A percentile compares a stretch with the other conserved stretches of the same genome.
Conservation (phyloP, 352 stramenopile genomes). For the Globisporangium orthogonon region DNA sequence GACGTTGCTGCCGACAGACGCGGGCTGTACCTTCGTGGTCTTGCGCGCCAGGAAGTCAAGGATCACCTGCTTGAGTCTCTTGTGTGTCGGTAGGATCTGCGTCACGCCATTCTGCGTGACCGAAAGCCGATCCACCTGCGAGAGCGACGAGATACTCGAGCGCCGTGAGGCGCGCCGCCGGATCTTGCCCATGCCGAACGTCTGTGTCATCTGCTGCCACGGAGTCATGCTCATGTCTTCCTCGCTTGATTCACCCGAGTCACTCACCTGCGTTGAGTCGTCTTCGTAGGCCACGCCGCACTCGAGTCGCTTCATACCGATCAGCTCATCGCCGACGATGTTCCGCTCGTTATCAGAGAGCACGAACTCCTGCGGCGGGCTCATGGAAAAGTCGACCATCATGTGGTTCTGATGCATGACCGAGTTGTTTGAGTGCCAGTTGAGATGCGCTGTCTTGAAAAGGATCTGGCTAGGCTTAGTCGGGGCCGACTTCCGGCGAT, state of each 20-base stretch:
- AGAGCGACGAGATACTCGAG: constrained; percentile 60
- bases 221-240: constrained; percentile 75
- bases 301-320: constrained; percentile 66
- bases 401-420: constrained; percentile 14
- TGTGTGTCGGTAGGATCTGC: constrained; percentile 38
- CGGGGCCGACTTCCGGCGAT: neutral
- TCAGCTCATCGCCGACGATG: constrained; percentile 30
- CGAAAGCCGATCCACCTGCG: constrained; percentile 52
- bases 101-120: constrained; percentile 46
- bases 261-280: constrained; percentile 78
- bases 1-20: constrained; percentile 16
- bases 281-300: constrained; percentile 70
- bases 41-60: constrained; percentile 55
- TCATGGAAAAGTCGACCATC: constrained; percentile 48
- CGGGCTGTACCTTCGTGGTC: constrained; percentile 63
- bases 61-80: constrained; percentile 55
- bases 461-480: constrained; percentile 1
- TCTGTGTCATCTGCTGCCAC: constrained; percentile 84
- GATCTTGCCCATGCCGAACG: constrained; percentile 65
- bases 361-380: constrained; percentile 25
- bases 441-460: constrained; percentile 1
- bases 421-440: constrained; percentile 14
- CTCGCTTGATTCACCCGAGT: constrained; percentile 72
- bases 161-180: constrained; percentile 28
- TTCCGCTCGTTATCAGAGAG: constrained; percentile 16